Evolutionary conservation across 176 grass and related monocot genomes (phyloP), one percentile per base, ranked within the genome.

Genomic region (Carex cristatella): DNA sequence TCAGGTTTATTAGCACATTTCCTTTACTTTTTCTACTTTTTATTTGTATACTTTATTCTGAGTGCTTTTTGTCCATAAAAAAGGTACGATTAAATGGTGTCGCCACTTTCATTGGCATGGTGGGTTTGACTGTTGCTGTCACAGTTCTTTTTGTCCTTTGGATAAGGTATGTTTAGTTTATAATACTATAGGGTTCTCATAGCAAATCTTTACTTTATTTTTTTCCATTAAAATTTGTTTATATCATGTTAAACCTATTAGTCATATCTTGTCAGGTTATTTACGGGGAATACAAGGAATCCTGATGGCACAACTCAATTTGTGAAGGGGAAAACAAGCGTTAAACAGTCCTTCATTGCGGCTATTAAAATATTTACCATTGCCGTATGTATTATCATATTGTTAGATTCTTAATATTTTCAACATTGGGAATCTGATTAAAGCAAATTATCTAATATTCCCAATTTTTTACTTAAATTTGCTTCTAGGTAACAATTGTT

Each of bases 41-140:
- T 38, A 42, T 85, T 81, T 79, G 15, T 55, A 84, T 59, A 65
- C 61, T 56, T 64, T 55, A 13, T 68, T 65, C 14, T 64, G 37
- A 16, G 68, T 23, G n/a, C 14, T 79, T 30, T 54, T 55, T 78
- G 71, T 83, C 67, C 44, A 49, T 84, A 46, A 35, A 80, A 87
- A 88, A 99, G 96, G 96, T 99, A 85, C 91, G 93, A 58, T 85
- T 99, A 89, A 99, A 95, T 86, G 96, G 96, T 64, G 93, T 99
- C 84, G 93, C 93, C 81, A 99, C 91, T 87, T 94, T 99, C 48
- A 99, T 99, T 86, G 96, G 96, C 79, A 91, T 90, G 60, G 87
- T 95, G 69, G 96, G 96, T n/a, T 86, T 95, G 85, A 86, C 88
- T 1, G 96, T 99, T 79, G 93, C 96, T 88, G 91, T 88, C 88